These are phyloP conservation scores for Cymbopogon flexuosus DNA, from an alignment of 202 grass and related monocot genomes.

Conservation along the genomic window DNA sequence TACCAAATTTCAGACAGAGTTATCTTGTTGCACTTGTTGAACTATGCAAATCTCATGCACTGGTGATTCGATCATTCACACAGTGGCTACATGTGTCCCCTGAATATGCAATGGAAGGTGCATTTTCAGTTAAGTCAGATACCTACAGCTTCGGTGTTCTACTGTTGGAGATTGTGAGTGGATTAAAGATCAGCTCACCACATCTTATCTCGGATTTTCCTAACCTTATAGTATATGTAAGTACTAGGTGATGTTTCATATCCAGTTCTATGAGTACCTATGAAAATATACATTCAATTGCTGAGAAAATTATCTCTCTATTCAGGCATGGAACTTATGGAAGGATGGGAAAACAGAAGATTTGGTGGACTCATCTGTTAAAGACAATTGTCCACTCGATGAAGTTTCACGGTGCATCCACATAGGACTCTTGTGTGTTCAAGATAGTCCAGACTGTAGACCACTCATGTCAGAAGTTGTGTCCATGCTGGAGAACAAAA, in stretches of 20 bases:
- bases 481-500: conserved; percentile 21
- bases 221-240: conserved; percentile 20
- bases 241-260: too few species aligned
- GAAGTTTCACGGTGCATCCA: conserved; percentile 27
- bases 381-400: not conserved
- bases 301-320: too few species aligned
- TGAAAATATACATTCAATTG: too few species aligned
- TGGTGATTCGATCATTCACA: too few species aligned
- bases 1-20: not conserved
- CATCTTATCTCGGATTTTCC: not conserved
- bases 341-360: conserved; percentile 5
- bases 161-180: conserved; percentile 42
- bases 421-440: conserved; percentile 23
- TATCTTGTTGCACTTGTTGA: not conserved
- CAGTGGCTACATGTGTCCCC: conserved; percentile 55
- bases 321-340: conserved; percentile 37
- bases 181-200: conserved; percentile 22
- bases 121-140: conserved; percentile 46
- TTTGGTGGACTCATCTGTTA: not conserved
- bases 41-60: too few species aligned
- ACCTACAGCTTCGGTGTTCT: conserved; percentile 45
- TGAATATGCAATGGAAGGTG: conserved; percentile 47
- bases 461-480: conserved; percentile 31
- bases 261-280: too few species aligned
- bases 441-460: conserved; percentile 13